These are phyloP conservation scores for Combretum micranthum DNA, from an alignment of 345 rosid species.

Conservation along the genomic window DNA sequence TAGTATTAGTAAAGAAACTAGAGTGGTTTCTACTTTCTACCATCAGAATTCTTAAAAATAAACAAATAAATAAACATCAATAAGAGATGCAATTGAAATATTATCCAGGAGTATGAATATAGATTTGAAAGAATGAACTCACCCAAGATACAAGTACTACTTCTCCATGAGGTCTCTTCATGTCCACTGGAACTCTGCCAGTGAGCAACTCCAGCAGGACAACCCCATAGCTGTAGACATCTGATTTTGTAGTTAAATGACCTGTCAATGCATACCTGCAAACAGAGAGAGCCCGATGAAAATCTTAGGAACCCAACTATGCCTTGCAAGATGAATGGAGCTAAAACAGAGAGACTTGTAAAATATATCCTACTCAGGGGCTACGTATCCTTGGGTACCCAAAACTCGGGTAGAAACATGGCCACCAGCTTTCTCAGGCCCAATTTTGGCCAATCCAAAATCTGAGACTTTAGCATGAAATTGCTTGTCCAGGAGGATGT, in stretches of 20 bases:
- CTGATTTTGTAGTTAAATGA: slow-evolving; percentile 90
- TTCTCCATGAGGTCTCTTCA: slow-evolving; percentile 78
- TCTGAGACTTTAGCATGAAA: slow-evolving; percentile 73
- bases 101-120: background rate
- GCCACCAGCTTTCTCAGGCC: slow-evolving; percentile 69
- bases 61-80: too few species aligned
- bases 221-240: slow-evolving; percentile 87
- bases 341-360: background rate
- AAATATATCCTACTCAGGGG: slow-evolving; percentile 53
- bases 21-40: background rate
- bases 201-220: slow-evolving; percentile 88
- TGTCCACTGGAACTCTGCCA: slow-evolving; percentile 81
- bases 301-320: background rate
- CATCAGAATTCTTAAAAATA: too few species aligned
- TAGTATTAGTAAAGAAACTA: background rate
- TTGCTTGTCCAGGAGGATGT: slow-evolving; percentile 54
- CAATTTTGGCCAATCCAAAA: slow-evolving; percentile 72
- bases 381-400: slow-evolving; percentile 79
- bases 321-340: background rate
- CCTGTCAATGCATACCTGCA: slow-evolving; percentile 88
- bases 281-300: background rate
- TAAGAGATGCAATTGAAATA: background rate
- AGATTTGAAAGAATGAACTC: slow-evolving; percentile 9
- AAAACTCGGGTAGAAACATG: slow-evolving; percentile 68
- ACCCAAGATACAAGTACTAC: slow-evolving; percentile 88